phyloP scores from a whole-genome alignment of 2,329 filamentous ascomycete genomes.

The Sclerotinia trifoliorum region DNA sequence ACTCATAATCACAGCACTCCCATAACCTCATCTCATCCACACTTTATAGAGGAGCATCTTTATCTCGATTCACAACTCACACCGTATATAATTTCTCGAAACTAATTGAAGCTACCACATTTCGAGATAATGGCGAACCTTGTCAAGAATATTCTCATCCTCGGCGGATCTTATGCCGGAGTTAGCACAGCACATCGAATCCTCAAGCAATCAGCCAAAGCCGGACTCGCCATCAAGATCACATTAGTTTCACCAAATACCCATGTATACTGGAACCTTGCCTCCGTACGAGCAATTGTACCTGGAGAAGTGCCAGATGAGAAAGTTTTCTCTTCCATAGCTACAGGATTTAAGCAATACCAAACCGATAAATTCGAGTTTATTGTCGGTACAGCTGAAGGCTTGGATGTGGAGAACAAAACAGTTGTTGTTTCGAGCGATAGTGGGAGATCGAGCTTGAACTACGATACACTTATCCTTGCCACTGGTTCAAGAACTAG shows the following conservation, averaged over 20 bases:
- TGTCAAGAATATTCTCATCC: constrained; percentile 35
- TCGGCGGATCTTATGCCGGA: constrained; percentile 39
- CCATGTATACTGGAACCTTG: constrained; percentile 51
- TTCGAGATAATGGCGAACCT: neutral
- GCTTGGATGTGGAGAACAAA: constrained; percentile 45
- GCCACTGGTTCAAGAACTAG: constrained; percentile 51
- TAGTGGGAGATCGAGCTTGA: constrained; percentile 36
- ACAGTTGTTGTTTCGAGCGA: constrained; percentile 44
- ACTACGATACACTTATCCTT: constrained; percentile 54
- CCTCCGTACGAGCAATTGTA: constrained; percentile 48
- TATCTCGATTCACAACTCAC: neutral
- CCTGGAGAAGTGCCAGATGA: constrained; percentile 45
- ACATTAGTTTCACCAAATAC: constrained; percentile 53
- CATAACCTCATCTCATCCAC: neutral
- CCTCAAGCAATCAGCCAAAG: constrained; percentile 34
- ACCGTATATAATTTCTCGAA: neutral
- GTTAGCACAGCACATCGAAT: constrained; percentile 39
- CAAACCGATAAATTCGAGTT: constrained; percentile 51
- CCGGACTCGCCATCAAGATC: constrained; percentile 46
- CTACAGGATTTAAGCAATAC: constrained; percentile 50
- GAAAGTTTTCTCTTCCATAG: constrained; percentile 42
- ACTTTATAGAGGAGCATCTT: neutral
- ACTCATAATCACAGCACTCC: neutral
- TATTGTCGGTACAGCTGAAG: constrained; percentile 49
- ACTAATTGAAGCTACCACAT: neutral